Percentiles rank a stretch among this genome's conserved stretches.
These are phyloP conservation scores for Heterotrichella gracilis DNA, from an alignment of 352 stramenopile genomes.

Conservation along the genomic window DNA sequence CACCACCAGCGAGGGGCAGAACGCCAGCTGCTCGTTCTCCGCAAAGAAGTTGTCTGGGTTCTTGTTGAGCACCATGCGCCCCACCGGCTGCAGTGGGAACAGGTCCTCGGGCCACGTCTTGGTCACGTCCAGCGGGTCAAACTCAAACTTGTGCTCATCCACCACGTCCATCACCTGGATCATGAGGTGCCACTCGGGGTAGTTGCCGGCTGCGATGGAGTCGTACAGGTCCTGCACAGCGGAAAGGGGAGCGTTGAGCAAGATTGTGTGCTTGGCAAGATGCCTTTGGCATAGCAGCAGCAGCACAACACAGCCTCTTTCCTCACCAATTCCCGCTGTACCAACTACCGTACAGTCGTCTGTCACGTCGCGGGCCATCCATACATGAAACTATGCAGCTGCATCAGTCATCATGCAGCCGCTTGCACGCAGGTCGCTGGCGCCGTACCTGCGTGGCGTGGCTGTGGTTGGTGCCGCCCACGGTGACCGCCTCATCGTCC, in stretches of 20 bases:
- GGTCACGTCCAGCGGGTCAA: conserved; percentile 59
- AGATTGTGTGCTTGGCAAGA: no score
- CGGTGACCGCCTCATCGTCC: conserved; percentile 32
- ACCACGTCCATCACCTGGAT: conserved; percentile 50
- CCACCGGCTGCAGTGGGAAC: conserved; percentile 45
- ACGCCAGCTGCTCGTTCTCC: conserved; percentile 58
- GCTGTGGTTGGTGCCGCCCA: conserved; percentile 38
- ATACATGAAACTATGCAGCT: no score
- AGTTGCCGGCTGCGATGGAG: conserved; percentile 38
- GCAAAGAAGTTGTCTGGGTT: conserved; percentile 62
- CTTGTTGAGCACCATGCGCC: conserved; percentile 44
- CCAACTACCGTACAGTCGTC: no score
- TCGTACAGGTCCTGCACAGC: conserved; percentile 64
- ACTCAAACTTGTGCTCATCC: conserved; percentile 27
- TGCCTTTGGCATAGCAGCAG: no score
- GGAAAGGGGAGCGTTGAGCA: no score
- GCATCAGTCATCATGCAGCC: no score
- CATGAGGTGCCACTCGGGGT: conserved; percentile 46
- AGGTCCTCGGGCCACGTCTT: conserved; percentile 51
- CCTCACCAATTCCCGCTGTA: no score
- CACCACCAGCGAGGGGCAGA: conserved; percentile 50
- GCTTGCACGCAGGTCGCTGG: no score
- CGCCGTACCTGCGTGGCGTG: conserved; percentile 47
- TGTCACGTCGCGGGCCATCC: no score
- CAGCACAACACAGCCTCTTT: no score